Percentiles rank a stretch among this genome's conserved stretches.
phyloP scores from a whole-genome alignment of 192 early-diverging fungal species.

The Rhizoclosmatium sp. region DNA sequence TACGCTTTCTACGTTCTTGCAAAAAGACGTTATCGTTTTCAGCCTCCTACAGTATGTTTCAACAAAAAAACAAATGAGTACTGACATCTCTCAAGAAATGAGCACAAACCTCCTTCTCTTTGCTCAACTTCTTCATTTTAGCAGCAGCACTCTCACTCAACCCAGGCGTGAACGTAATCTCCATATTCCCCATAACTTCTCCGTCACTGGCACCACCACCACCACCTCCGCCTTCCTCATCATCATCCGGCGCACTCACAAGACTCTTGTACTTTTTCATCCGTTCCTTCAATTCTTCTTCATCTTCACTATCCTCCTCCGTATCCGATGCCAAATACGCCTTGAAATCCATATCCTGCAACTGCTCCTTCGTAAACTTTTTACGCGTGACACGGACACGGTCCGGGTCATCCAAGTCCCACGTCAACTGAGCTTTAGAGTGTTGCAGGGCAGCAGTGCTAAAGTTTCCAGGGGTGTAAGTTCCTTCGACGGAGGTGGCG shows the following conservation, averaged over 20 bases:
- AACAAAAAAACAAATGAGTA: constrained; percentile 1
- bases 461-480: constrained; percentile 58
- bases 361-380: constrained; percentile 86
- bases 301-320: constrained; percentile 65
- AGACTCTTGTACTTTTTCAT: constrained; percentile 48
- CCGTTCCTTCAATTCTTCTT: constrained; percentile 46
- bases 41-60: constrained; percentile 30
- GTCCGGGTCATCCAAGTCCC: constrained; percentile 94
- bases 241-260: constrained; percentile 44
- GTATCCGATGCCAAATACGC: constrained; percentile 82
- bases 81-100: not conserved
- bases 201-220: constrained; percentile 44
- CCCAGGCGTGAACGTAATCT: constrained; percentile 96
- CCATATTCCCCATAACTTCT: constrained; percentile 84
- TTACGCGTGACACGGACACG: constrained; percentile 80
- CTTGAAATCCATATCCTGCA: constrained; percentile 92
- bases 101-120: constrained; percentile 47
- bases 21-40: constrained; percentile 89
- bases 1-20: constrained; percentile 78
- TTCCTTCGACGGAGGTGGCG: constrained; percentile 53
- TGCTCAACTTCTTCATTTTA: constrained; percentile 60
- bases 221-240: constrained; percentile 26
- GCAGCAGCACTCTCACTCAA: constrained; percentile 75
- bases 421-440: constrained; percentile 92
- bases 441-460: constrained; percentile 83